phyloP scores from a whole-genome alignment of 2,329 filamentous ascomycete species.

The Calonectria fujianensis region DNA sequence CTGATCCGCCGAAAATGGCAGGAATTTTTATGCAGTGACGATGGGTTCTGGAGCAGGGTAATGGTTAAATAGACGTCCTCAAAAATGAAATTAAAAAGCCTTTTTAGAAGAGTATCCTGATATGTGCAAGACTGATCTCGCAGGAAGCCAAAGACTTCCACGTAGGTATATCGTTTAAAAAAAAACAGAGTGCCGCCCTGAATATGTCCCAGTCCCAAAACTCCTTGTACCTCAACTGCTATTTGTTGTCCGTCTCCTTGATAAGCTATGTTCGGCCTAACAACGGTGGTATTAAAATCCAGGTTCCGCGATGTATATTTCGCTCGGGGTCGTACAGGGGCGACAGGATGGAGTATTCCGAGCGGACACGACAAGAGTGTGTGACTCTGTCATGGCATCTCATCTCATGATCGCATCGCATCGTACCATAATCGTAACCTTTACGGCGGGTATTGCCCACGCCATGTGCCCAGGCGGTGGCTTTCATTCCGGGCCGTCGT shows the following conservation, averaged over 20 bases:
- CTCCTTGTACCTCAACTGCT: slow-evolving; percentile 33
- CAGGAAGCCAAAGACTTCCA: slow-evolving; percentile 7
- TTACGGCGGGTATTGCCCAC: slow-evolving; percentile 36
- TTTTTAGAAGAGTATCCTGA: slow-evolving; percentile 49
- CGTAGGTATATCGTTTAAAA: slow-evolving; percentile 12
- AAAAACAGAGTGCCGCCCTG: slow-evolving; percentile 31
- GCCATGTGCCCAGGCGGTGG: slow-evolving; percentile 18
- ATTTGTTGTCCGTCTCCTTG: not conserved
- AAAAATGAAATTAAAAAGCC: slow-evolving; percentile 53
- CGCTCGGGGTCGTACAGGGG: not conserved
- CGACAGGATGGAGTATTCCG: slow-evolving; percentile 17
- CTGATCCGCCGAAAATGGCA: slow-evolving; percentile 41
- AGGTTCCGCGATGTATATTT: slow-evolving; percentile 14
- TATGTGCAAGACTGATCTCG: slow-evolving; percentile 28
- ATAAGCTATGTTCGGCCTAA: not conserved
- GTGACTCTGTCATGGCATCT: slow-evolving; percentile 42
- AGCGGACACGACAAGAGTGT: slow-evolving; percentile 8
- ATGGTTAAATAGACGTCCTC: slow-evolving; percentile 52
- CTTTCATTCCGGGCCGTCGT: slow-evolving; percentile 54
- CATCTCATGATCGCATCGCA: slow-evolving; percentile 40
- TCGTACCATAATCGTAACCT: slow-evolving; percentile 52
- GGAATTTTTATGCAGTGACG: slow-evolving; percentile 54
- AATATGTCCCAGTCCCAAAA: slow-evolving; percentile 30
- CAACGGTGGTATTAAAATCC: slow-evolving; percentile 28
- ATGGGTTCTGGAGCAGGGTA: slow-evolving; percentile 54